Evolutionary conservation across 1,284 basidiomycete genomes (phyloP), one percentile per base, ranked within the genome.

Genomic region (Ceratobasidium sp.): DNA sequence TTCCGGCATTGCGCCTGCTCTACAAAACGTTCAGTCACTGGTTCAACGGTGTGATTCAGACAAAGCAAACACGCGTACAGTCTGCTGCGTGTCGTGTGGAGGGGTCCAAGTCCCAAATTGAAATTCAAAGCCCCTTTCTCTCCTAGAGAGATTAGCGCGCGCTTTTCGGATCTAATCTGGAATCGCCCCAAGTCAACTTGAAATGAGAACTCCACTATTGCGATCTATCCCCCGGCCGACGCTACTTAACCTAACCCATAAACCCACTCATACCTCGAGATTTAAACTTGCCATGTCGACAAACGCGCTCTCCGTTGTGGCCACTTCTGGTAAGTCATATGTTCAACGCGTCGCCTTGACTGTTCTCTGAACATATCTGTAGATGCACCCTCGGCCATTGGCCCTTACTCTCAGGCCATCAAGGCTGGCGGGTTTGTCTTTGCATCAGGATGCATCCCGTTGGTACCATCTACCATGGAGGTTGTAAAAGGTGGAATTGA

Each of bases 391-490:
- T 86, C 89, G 28, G 94, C 95, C 16, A 91, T 97, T 76, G 95
- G 95, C 1, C 95, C 95, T 30, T 98, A 97, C 83, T 91, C 90
- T 4, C 94, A 98, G 83, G 95, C 92, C 9, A 88, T 96, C 82
- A 93, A 92, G 79, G 87, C 89, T 76, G 94, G 94, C 73, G 89
- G 93, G 77, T 86, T 96, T 72, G 88, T 98, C 77, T 98, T 96
- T 84, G 86, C 90, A 59, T 97, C 94, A 6, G 97, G 97, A 67
- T 93, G 91, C 79, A 93, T 98, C 78, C 93, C 95, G 0, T 85
- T 98, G 74, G 88, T 93, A 79, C 93, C 96, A 11, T 79, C 84
- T 49, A 89, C 89, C 18, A 91, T 89, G 82, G 85, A 91, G 78
- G 83, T 98, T 78, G 91, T 94, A 55, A 80, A 82, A 55, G 93